Evolutionary conservation across 2,329 filamentous ascomycete genomes (phyloP).

Genomic region (Aspergillus caelatus): DNA sequence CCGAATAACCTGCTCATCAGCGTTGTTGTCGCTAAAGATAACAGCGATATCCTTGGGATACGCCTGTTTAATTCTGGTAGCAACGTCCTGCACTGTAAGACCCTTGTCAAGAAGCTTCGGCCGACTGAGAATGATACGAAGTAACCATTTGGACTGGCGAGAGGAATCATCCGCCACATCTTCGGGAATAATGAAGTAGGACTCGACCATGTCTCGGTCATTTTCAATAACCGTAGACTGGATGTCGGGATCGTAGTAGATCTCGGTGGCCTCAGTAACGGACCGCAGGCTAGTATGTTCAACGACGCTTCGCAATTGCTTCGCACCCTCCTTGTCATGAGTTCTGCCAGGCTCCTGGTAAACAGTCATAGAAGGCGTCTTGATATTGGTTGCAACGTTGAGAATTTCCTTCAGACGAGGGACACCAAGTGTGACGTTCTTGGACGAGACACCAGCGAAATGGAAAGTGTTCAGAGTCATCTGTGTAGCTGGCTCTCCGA

Average conservation of each 20-base stretch:
- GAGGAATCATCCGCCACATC: conserved; percentile 67
- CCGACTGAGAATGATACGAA: conserved; percentile 89
- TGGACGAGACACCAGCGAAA: conserved; percentile 98
- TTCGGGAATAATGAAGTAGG: conserved; percentile 92
- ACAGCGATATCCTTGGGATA: conserved; percentile 85
- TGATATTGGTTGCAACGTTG: conserved; percentile 96
- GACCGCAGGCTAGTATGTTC: conserved; percentile 94
- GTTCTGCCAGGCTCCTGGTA: conserved; percentile 68
- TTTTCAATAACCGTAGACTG: conserved; percentile 81
- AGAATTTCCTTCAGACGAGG: conserved; percentile 99
- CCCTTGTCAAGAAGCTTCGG: conserved; percentile 92
- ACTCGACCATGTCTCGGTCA: conserved; percentile 92
- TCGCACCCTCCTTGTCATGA: conserved; percentile 76
- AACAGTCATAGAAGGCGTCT: conserved; percentile 96
- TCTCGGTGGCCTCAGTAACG: conserved; percentile 88
- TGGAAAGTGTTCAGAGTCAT: conserved; percentile 99
- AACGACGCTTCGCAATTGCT: conserved; percentile 81
- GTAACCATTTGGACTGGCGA: conserved; percentile 86
- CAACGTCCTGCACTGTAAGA: conserved; percentile 88
- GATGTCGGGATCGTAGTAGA: conserved; percentile 95
- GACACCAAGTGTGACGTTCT: conserved; percentile 99
- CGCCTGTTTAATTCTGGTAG: conserved; percentile 82
- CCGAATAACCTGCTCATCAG: conserved; percentile 91
- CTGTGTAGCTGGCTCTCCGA: conserved; percentile 97
- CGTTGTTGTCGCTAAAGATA: conserved; percentile 98